Evolutionary conservation across 805 yeast genomes (phyloP), one percentile per base, ranked within the genome.

Genomic region (Metschnikowia amazonensis): DNA sequence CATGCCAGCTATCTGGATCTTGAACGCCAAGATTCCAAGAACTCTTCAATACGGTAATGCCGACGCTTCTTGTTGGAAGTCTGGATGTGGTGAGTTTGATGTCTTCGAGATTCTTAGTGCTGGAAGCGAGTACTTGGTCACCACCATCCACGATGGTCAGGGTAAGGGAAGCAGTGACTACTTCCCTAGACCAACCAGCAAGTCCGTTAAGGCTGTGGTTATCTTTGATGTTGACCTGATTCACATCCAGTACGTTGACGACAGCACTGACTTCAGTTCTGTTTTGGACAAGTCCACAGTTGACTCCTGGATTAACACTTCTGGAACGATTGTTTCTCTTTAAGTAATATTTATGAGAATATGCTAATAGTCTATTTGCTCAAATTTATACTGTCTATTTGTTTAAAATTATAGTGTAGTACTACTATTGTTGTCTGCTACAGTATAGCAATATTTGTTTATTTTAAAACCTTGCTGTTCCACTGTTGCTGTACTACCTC

Each of bases 71-170:
- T 94, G 99, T 79, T 94, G 99, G 99, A 60, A 79, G 44, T 77
- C 95, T 45, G 98, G 98, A 51, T 94, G 99, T 74, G 99, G 99
- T 74, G 99, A 94, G 76, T 76, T 94, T 60, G 99, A 94, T 71
- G 75, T 89, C 60, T 94, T 92, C 61, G 99, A 94, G 79, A 77
- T 92, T 57, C 78, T 94, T 57, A 72, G 81, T 51, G 56, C 85
- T 29, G 97, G 96, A 56, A 81, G 87, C 51, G 49, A 45, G 36
- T 45, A 42, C 51, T 73, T 90, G 66, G 82, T 86, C 59, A 74
- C 87, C 46, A 94, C 89, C 64, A 70, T 92, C 60, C 98, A 92
- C 73, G 81, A 78, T 63, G 87, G 86, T 57, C 95, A 86, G 73
- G 97, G 96, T 59, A 95, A 92, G 64, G 95, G 96, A 60, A 72